Base-by-base conservation (phyloP, 73 alveolate species). In the Paramecium primaurelia region DNA sequence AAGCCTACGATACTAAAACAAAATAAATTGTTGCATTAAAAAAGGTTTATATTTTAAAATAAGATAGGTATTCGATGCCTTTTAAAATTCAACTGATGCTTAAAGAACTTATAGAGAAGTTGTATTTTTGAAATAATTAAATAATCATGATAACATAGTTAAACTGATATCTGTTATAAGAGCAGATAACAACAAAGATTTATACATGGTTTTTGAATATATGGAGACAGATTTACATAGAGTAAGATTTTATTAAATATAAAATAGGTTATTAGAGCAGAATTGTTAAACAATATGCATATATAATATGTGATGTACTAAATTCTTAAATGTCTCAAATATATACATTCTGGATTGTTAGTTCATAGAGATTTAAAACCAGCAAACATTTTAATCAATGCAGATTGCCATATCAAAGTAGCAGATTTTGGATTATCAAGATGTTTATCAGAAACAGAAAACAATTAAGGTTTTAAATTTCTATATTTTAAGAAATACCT, bases 351-450 rank as follows among this genome's bases (percentile, higher is more conserved):
- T n/a, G 99, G 97, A 9, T 90, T 92, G 10, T 49, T 97, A 3
- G 93, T 97, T 36, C 99, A 97, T 58, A 64, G 99, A 51, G 99
- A 97, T 95, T 88, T 97, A 88, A 96, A 97, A 58, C 98, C 99
- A 40, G 69, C 95, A 16, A 97, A 97, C 92, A 75, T 97, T 20
- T 86, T 97, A 44, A 88, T 97, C 14, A 96, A 97, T 89, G 85
- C 97, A 47, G 98, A 97, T 60, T 96, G 98, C 68, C 96, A 95
- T 77, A 94, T 96, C 26, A 96, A 96, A 93, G 96, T 96, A 1
- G 97, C 98, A 38, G 99, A 97, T 84, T 97, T 96, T 93, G 98
- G 99, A 36, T 92, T 96, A 26, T 97, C 98, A 22, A 87, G 98
- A 51, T 92, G 96, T 59, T 86, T 93, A 11, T 88, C 93, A 7